Evolutionary conservation across 345 rosid genomes (phyloP).

Genomic region (Syzygium aqueum): DNA sequence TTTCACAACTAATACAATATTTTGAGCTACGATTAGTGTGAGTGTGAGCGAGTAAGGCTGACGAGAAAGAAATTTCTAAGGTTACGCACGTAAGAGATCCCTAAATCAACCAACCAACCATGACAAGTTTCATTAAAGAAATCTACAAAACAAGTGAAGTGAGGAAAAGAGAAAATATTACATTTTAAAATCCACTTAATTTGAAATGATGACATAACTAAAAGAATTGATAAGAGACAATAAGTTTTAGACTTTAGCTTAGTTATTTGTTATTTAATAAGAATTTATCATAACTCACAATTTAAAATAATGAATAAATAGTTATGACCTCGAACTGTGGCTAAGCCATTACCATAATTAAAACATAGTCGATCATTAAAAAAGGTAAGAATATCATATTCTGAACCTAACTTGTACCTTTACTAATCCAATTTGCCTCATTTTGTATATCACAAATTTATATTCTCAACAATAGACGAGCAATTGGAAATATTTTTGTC

Average conservation of each 20-base stretch:
- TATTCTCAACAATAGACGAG: not conserved
- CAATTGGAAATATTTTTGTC: not conserved
- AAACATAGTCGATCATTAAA: not conserved
- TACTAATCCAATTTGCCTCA: not conserved
- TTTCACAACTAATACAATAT: no score
- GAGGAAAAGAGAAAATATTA: not conserved
- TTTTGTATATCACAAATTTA: not conserved
- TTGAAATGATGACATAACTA: not conserved
- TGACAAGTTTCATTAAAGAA: not conserved
- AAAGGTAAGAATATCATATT: not conserved
- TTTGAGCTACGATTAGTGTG: no score
- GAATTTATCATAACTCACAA: not conserved
- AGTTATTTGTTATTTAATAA: not conserved
- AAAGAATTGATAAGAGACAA: not conserved
- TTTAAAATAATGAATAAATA: not conserved
- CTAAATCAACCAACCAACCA: no score
- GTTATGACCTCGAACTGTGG: not conserved
- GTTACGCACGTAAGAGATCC: no score
- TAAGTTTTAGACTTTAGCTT: not conserved
- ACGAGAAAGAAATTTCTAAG: no score
- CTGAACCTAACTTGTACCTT: not conserved
- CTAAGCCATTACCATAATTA: not conserved
- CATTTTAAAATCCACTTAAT: not conserved
- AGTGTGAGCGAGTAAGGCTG: no score
- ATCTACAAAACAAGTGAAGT: not conserved